Conservation (phyloP, 2,329 filamentous ascomycete genomes). For the Phaeosphaeriaceae sp. region DNA sequence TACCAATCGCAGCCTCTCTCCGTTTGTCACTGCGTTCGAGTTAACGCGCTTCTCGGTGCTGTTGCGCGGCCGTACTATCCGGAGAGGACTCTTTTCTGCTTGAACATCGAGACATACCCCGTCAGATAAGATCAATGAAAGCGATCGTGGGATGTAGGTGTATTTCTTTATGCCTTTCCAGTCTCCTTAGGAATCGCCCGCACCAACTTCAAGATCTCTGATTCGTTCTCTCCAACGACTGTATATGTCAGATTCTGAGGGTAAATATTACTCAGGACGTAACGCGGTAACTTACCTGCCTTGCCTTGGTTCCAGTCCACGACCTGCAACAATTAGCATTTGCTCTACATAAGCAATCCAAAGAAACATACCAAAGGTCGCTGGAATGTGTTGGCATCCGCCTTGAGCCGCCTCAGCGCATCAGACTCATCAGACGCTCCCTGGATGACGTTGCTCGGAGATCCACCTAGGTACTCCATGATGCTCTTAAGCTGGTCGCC, state of each 20-base stretch:
- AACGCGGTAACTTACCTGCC: constrained; percentile 59
- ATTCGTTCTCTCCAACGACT: constrained; percentile 79
- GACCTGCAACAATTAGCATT: constrained; percentile 37
- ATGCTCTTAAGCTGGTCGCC: constrained; percentile 83
- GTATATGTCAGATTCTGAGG: constrained; percentile 12
- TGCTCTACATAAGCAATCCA: neutral
- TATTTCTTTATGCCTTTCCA: constrained; percentile 21
- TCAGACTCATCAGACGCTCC: constrained; percentile 78
- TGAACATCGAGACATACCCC: no score
- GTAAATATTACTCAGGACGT: neutral
- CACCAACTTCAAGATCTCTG: constrained; percentile 85
- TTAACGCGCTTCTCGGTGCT: no score
- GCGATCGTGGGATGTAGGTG: neutral
- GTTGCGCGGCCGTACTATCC: no score
- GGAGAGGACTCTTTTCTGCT: no score
- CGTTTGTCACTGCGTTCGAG: no score
- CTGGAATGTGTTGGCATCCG: constrained; percentile 72
- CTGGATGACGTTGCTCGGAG: constrained; percentile 69
- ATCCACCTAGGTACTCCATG: constrained; percentile 75
- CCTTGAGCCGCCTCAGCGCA: constrained; percentile 79
- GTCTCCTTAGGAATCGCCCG: constrained; percentile 60
- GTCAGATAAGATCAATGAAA: no score
- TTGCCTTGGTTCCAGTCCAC: constrained; percentile 96
- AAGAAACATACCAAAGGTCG: constrained; percentile 72
- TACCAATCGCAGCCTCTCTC: no score